These are phyloP conservation scores for Cercospora sp. DNA, from an alignment of 2,329 filamentous ascomycete species.

Conservation along the genomic window DNA sequence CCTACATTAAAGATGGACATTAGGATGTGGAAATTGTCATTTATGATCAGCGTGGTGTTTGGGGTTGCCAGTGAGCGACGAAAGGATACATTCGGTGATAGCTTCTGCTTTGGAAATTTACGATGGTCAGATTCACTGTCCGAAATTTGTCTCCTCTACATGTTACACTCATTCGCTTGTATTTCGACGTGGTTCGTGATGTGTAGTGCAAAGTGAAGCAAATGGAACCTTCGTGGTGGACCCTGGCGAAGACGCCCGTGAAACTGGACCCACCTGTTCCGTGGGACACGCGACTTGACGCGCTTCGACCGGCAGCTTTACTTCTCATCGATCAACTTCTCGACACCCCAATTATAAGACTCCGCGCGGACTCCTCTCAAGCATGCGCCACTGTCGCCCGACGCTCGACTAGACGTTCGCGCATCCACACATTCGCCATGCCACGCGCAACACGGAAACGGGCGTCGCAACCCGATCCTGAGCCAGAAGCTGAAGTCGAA, in stretches of 20 bases:
- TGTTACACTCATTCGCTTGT: too few relatives aligned
- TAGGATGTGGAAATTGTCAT: not conserved
- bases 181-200: not conserved
- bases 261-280: not conserved
- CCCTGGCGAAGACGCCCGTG: not conserved
- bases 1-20: not conserved
- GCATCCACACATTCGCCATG: not conserved
- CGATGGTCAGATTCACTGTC: not conserved
- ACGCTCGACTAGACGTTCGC: not conserved
- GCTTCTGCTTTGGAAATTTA: not conserved
- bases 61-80: not conserved
- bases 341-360: not conserved
- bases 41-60: not conserved
- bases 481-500: constrained; percentile 9
- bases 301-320: constrained; percentile 3
- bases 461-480: constrained; percentile 9
- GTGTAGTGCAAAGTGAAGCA: not conserved
- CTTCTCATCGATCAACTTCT: not conserved
- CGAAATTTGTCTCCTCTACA: too few relatives aligned
- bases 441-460: constrained; percentile 15
- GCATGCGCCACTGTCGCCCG: not conserved
- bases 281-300: constrained; percentile 7
- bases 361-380: not conserved
- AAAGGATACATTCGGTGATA: not conserved
- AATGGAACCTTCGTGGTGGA: not conserved